phyloP scores from a whole-genome alignment of 345 rosid species.

The Lepidium aucheri region DNA sequence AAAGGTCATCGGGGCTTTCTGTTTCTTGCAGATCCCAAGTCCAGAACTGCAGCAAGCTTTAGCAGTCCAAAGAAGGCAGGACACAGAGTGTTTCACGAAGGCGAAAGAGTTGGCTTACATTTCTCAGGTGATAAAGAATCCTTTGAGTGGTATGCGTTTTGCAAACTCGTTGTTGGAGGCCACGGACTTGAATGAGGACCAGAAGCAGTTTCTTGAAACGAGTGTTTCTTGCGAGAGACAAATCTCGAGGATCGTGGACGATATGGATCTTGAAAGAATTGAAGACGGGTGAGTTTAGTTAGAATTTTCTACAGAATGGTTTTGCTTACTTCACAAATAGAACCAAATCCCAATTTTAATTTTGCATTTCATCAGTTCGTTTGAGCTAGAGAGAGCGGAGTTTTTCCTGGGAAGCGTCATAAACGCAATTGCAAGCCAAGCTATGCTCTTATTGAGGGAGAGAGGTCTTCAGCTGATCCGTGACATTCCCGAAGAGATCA shows the following conservation, averaged over 20 bases:
- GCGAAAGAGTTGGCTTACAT: conserved; percentile 89
- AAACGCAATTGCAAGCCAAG: conserved; percentile 96
- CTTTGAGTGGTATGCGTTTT: conserved; percentile 75
- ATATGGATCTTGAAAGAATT: conserved; percentile 67
- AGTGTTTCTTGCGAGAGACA: conserved; percentile 95
- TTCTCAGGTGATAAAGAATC: conserved; percentile 85
- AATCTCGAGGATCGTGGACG: conserved; percentile 58
- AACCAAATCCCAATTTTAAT: neutral
- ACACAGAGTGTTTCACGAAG: conserved; percentile 53
- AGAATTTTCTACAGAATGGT: neutral
- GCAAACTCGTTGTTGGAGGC: conserved; percentile 80
- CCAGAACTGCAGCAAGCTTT: conserved; percentile 86
- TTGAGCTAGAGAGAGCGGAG: conserved; percentile 72
- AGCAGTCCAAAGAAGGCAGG: conserved; percentile 67
- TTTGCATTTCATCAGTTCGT: conserved; percentile 36
- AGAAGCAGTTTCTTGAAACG: conserved; percentile 87
- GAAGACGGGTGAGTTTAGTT: conserved; percentile 66
- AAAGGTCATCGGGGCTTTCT: conserved; percentile 77
- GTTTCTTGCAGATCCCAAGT: conserved; percentile 95
- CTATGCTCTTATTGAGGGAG: conserved; percentile 65
- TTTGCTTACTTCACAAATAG: neutral
- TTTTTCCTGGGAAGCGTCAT: conserved; percentile 80
- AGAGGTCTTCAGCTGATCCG: conserved; percentile 82
- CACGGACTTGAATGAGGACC: conserved; percentile 76
- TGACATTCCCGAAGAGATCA: conserved; percentile 90